Evolutionary conservation across 1,139 yeast species (phyloP).

Genomic region (Arxiozyma slooffiae): DNA sequence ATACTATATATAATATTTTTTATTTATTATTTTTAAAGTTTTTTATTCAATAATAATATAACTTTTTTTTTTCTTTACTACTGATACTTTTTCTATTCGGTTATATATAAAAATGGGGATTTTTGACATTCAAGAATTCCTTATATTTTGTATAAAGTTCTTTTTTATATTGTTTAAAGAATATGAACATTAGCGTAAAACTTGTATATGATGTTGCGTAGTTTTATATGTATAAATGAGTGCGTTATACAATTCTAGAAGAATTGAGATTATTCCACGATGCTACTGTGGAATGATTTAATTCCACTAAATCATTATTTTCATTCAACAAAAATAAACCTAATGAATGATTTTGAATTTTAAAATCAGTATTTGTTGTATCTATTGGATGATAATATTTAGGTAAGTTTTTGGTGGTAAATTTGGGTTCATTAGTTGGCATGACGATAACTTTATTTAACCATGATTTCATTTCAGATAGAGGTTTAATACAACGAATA

Average conservation of each 20-base stretch:
- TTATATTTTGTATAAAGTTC: too few relatives aligned
- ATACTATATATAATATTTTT: too few relatives aligned
- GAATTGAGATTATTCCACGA: slow-evolving; percentile 8
- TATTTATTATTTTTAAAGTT: not conserved
- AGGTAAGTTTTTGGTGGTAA: slow-evolving; percentile 24
- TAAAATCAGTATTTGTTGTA: slow-evolving; percentile 6
- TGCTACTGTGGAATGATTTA: slow-evolving; percentile 10
- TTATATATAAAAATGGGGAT: too few relatives aligned
- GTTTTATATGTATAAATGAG: not conserved
- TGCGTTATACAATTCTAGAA: not conserved
- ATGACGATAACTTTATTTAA: slow-evolving; percentile 40
- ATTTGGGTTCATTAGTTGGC: slow-evolving; percentile 32
- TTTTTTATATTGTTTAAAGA: too few relatives aligned
- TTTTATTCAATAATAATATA: too few relatives aligned
- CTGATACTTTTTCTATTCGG: too few relatives aligned
- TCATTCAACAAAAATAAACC: slow-evolving; percentile 22
- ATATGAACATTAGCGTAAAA: too few relatives aligned
- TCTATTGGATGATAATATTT: slow-evolving; percentile 8
- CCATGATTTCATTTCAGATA: slow-evolving; percentile 47
- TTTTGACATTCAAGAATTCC: too few relatives aligned
- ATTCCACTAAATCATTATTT: slow-evolving; percentile 17
- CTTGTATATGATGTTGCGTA: not conserved
- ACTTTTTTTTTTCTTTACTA: too few relatives aligned
- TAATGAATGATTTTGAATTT: slow-evolving; percentile 17
- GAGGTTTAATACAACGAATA: slow-evolving; percentile 47